Base-by-base conservation (phyloP, 805 yeast genomes). In the Martiniozyma abietophila region DNA sequence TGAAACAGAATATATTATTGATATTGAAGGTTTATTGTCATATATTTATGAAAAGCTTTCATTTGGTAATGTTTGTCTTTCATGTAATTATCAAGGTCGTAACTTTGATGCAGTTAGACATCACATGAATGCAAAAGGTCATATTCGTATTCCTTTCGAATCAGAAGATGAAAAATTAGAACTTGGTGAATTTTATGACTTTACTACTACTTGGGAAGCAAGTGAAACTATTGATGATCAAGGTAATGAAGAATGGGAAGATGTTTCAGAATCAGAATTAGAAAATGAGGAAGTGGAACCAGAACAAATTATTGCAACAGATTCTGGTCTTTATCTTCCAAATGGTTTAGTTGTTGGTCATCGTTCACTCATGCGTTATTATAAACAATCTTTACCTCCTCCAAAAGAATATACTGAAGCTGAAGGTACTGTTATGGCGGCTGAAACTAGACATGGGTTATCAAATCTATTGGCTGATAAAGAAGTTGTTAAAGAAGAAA, bases 81-180 rank as follows among this genome's bases (percentile, higher is more conserved):
- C 74, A 35, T 92, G 99, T 55, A 65, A 66, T 21, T 92, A 77
- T 53, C 80, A 82, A 56, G 97, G 97, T n/a, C 71, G 73, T 41
- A 74, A 76, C 35, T 52, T 89, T 20, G 94, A 83, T 49, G 81
- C 95, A 40, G 86, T 83, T 8, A 76, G 95, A 46, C 92, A 84
- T 27, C 99, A 92, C 56, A 79, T 85, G 81, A 48, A 66, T 4
- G 69, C 80, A 7, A 92, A 92, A 57, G 75, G 85, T 38, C 99
- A 92, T 56, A 80, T 89, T 62, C 72, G 75, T 50, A 69, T 92
- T 40, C 96, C 97, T 1, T 92, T 81, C 57, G 97, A 92, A 48
- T 58, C 74, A 0, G 79, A 74, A 35, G 79, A 78, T 38, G 94
- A 92, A 49, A 76, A 76, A 50, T 68, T 76, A 31, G 80, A 78